phyloP scores from a whole-genome alignment of 352 stramenopile species.

The Globisporangium spiculum region DNA sequence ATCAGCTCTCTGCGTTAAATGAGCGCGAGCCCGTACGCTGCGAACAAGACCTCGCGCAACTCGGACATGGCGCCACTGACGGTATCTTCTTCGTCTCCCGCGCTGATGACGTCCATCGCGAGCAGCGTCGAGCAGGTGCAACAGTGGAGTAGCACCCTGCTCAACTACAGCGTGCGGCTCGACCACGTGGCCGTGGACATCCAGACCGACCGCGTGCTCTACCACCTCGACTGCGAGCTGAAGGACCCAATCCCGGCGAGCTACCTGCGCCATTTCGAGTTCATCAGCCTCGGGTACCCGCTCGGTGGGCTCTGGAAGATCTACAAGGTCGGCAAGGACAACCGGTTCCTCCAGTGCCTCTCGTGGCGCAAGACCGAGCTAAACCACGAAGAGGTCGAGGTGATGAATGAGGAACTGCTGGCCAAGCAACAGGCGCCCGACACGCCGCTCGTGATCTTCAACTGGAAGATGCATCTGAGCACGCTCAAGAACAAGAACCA shows the following conservation, averaged over 20 bases:
- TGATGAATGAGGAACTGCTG: slow-evolving; percentile 15
- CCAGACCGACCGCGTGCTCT: slow-evolving; percentile 42
- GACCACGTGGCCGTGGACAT: slow-evolving; percentile 53
- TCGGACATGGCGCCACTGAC: slow-evolving; percentile 1
- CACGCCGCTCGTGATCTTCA: slow-evolving; percentile 33
- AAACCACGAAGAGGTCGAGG: slow-evolving; percentile 36
- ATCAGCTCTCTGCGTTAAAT: not conserved
- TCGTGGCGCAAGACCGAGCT: slow-evolving; percentile 55
- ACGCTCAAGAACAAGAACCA: slow-evolving; percentile 35
- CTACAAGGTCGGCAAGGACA: slow-evolving; percentile 26
- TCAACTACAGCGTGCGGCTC: slow-evolving; percentile 35
- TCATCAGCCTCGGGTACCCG: slow-evolving; percentile 43
- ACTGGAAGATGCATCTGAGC: slow-evolving; percentile 59
- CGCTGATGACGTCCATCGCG: not conserved
- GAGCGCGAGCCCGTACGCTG: not conserved
- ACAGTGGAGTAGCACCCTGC: slow-evolving; percentile 41
- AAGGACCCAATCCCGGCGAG: slow-evolving; percentile 30
- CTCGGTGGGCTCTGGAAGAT: slow-evolving; percentile 61
- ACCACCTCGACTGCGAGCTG: slow-evolving; percentile 45
- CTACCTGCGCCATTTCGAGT: slow-evolving; percentile 36
- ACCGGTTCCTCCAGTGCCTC: slow-evolving; percentile 35
- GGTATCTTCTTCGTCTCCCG: not conserved
- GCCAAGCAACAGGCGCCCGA: slow-evolving; percentile 24
- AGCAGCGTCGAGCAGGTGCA: slow-evolving; percentile 26
- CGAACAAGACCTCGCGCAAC: slow-evolving; percentile 1